phyloP scores from a whole-genome alignment of 345 rosid genomes.

The Eucalyptus cloeziana region DNA sequence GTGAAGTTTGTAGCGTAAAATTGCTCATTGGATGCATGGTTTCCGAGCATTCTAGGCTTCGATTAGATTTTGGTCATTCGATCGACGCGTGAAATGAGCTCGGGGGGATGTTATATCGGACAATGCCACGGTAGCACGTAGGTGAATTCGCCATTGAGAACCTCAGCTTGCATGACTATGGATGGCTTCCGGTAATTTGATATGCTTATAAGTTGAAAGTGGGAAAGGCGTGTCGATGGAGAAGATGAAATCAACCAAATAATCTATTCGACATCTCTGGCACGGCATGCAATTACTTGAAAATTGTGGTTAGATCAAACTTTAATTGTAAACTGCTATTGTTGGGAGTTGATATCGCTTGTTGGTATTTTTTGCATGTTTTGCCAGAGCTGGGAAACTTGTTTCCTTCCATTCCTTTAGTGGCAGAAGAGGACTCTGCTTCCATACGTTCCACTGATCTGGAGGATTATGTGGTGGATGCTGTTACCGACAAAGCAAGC shows the following conservation, averaged over 20 bases:
- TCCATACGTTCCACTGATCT: conserved; percentile 53
- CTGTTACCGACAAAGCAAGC: conserved; percentile 29
- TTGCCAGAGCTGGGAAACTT: conserved; percentile 49
- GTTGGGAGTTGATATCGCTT: not conserved
- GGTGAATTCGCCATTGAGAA: not conserved
- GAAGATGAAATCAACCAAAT: not conserved
- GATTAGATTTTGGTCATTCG: not conserved
- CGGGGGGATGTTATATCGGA: not conserved
- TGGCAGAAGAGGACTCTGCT: conserved; percentile 89
- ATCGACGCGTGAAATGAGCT: rapidly evolving
- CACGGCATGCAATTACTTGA: not conserved
- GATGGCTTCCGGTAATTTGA: not conserved
- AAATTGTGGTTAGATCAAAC: not conserved
- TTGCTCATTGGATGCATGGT: not conserved
- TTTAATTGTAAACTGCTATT: not conserved
- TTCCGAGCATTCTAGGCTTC: not conserved
- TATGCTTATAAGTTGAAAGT: not conserved
- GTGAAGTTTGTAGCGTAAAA: not conserved
- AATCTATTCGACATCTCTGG: not conserved
- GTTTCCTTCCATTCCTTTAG: conserved; percentile 84
- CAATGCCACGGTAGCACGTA: not conserved
- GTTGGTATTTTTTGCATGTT: not conserved
- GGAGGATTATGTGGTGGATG: conserved; percentile 55
- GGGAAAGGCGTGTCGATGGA: not conserved
- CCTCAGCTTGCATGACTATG: not conserved